Evolutionary conservation across 257 asterid genomes (phyloP), one percentile per base, ranked within the genome.

Genomic region (Fraxinus cuspidata): DNA sequence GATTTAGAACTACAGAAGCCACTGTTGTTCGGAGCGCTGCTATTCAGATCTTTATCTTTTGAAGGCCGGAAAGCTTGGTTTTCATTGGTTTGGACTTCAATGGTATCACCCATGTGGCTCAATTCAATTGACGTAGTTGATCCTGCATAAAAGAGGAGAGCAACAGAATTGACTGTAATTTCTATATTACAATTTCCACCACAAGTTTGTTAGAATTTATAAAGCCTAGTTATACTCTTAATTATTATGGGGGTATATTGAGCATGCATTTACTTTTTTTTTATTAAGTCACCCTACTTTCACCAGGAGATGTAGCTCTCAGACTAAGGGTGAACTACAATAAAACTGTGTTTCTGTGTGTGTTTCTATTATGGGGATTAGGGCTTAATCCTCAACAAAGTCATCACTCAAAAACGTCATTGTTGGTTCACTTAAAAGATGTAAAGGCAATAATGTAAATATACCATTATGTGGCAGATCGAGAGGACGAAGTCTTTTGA

Each of bases 401-500:
- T 72, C 65, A 80, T 67, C 21, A 68, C 71, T n/a, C 40, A 32
- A 78, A 58, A 31, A 16, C 40, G 56, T 53, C 7, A 31, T 18
- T 40, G 58, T n/a, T 3, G 71, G 65, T 71, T 18, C 34, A 66
- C 27, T 63, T 27, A 18, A 68, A 77, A 16, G 37, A 82, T 31
- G 74, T 34, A 13, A 32, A 49, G 38, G 80, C 58, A 23, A 69
- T 23, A 64, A 77, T 73, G 70, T 21, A 44, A 4, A 2, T 31
- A 72, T 89, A 87, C 94, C 94, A 67, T 81, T 19, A 72, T 60
- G 79, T 74, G 93, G 90, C 37, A 84, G 81, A 76, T 92, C 90
- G 42, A 89, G 84, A 51, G 92, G 89, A 42, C 97, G 87, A 25
- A 92, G 90, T 79, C 96, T 80, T 84, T 92, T 88, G 79, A 69